These are phyloP conservation scores for Saccharomyces hybrid DNA, from an alignment of 1,139 yeast species.

Conservation along the genomic window DNA sequence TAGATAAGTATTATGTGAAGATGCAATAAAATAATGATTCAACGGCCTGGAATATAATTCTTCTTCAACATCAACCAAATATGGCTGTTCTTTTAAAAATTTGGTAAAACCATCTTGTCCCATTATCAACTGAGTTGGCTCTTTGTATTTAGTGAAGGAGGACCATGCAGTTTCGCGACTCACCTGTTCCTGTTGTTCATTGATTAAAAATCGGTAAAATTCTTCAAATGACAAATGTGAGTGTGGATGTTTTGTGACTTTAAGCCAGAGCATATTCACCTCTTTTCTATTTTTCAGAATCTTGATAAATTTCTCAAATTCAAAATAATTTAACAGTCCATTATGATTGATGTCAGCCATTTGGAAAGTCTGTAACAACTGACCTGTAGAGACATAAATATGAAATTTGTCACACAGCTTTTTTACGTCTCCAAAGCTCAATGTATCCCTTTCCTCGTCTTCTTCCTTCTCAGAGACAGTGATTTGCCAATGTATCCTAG, in stretches of 20 bases:
- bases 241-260: constrained; percentile 11
- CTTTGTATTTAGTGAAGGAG: constrained; percentile 43
- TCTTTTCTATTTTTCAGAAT: constrained; percentile 46
- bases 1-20: constrained; percentile 91
- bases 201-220: constrained; percentile 42
- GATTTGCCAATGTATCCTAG: constrained; percentile 50
- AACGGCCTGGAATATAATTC: constrained; percentile 61
- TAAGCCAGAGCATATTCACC: constrained; percentile 37
- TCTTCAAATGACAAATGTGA: constrained; percentile 30
- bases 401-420: constrained; percentile 60
- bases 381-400: constrained; percentile 48
- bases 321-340: constrained; percentile 52
- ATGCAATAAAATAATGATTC: constrained; percentile 79
- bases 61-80: constrained; percentile 18
- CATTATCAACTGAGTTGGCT: constrained; percentile 8
- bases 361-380: constrained; percentile 39
- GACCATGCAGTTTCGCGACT: constrained; percentile 30
- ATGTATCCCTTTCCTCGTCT: constrained; percentile 35
- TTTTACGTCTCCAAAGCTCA: constrained; percentile 63
- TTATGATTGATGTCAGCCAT: constrained; percentile 42
- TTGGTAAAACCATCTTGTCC: constrained; percentile 10
- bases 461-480: constrained; percentile 37
- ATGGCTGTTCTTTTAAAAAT: constrained; percentile 41
- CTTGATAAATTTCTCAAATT: constrained; percentile 66
- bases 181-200: constrained; percentile 45